Evolutionary conservation across 139 green algal genomes (phyloP), one percentile per base, ranked within the genome.

Genomic region (Picochlorum sp.): DNA sequence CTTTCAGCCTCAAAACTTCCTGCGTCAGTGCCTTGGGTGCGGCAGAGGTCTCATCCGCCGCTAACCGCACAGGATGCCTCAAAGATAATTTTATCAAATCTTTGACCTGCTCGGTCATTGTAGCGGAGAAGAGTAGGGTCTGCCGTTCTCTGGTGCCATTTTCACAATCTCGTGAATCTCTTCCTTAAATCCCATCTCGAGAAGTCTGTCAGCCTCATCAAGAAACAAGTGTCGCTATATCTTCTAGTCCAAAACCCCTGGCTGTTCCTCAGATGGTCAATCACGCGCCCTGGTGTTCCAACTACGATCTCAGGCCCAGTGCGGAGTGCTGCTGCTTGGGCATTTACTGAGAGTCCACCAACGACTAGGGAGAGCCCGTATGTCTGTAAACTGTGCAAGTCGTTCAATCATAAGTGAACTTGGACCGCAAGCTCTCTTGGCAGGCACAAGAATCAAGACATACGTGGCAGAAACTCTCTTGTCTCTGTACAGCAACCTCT

Each of bases 251-350:
- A 28, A 28, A 94, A 62, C 3, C 73, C 79, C 73, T 85, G 79
- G 0, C 83, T 92, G 85, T 98, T 98, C 49, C 79, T 76, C 55
- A 99, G 63, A 79, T 98, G 93, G 73, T 99, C 94, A 16, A 99
- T 92, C 55, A 98, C 59, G 24, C 79, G 67, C 6, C 79, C 79
- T 15, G 92, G 92, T 1, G 92, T 98, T 41, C 85, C 92, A 8
- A 98, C 90, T 21, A 97, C 86, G 16, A 98, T 79, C 64, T 96
- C 90, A 4, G 92, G 89, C 18, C 66, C 32, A 51, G 56, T 68
- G 6, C 88, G 63, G 62, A 98, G 79, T 30, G 79, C 73, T 30
- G 79, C 69, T 26, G 94, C 87, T 77, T 98, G 92, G 44, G 84
- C 81, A 60, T 85, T 65, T 26, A 91, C 69, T 1, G 80, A 91